phyloP scores from a whole-genome alignment of 305 asterid species.

The Lippia alba region DNA sequence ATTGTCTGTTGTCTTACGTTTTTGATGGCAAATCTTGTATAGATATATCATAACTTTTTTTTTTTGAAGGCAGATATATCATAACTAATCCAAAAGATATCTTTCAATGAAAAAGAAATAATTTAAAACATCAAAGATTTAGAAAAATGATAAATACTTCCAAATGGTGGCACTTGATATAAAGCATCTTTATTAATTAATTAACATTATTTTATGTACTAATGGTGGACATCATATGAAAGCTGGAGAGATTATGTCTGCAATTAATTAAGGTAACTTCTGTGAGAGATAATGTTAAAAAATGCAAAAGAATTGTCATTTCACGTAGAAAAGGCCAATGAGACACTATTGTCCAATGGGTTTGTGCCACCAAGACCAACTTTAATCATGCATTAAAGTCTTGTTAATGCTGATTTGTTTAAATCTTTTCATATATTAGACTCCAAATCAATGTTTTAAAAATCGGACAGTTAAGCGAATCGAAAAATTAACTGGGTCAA shows the following conservation, averaged over 20 bases:
- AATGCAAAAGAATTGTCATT: conserved; percentile 21
- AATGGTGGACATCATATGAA: conserved; percentile 36
- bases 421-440: conserved; percentile 30
- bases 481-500: too few relatives aligned
- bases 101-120: neutral
- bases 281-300: conserved; percentile 34
- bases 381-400: conserved; percentile 25
- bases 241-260: conserved; percentile 34
- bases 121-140: conserved; percentile 7
- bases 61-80: too few relatives aligned
- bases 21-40: conserved; percentile 42
- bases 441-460: neutral
- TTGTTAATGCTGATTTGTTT: conserved; percentile 32
- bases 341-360: conserved; percentile 31
- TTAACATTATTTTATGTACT: conserved; percentile 29
- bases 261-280: conserved; percentile 14
- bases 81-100: conserved; percentile 15
- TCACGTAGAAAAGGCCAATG: conserved; percentile 13
- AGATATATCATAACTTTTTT: neutral
- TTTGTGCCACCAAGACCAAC: conserved; percentile 37
- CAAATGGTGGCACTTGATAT: conserved; percentile 10
- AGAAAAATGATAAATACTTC: conserved; percentile 30
- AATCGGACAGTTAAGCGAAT: too few relatives aligned
- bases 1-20: conserved; percentile 44
- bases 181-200: conserved; percentile 37